Evolutionary conservation across 1,284 basidiomycete genomes (phyloP).

Genomic region (Phlebopus sp.): DNA sequence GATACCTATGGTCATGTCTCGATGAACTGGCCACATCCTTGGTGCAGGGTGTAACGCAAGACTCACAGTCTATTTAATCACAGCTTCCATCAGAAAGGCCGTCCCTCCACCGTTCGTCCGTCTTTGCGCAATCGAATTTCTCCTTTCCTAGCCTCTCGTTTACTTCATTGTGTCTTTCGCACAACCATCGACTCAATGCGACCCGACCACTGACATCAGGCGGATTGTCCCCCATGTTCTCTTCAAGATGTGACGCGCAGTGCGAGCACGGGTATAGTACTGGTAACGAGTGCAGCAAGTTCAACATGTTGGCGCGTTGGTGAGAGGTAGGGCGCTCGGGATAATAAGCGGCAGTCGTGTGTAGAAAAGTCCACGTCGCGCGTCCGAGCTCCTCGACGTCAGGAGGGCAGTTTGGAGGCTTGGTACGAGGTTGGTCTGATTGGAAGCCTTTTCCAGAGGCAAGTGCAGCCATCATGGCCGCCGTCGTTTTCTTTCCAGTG

Average conservation of each 20-base stretch:
- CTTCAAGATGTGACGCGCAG: conserved; percentile 80
- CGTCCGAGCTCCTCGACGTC: conserved; percentile 85
- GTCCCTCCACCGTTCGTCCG: conserved; percentile 88
- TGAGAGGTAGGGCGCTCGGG: conserved; percentile 70
- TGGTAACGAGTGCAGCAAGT: conserved; percentile 74
- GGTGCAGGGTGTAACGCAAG: background rate
- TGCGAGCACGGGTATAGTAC: conserved; percentile 82
- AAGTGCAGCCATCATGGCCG: conserved; percentile 40
- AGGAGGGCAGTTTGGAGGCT: conserved; percentile 74
- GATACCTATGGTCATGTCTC: no score
- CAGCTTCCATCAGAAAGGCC: conserved; percentile 86
- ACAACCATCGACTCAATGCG: conserved; percentile 81
- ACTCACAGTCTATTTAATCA: conserved; percentile 49
- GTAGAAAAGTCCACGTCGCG: conserved; percentile 94
- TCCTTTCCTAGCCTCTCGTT: conserved; percentile 84
- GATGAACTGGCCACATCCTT: no score
- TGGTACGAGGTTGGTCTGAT: conserved; percentile 33
- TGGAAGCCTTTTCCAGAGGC: conserved; percentile 34
- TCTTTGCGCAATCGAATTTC: conserved; percentile 74
- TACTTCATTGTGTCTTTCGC: conserved; percentile 88
- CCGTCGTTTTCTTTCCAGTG: conserved; percentile 30
- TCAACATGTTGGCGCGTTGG: conserved; percentile 80
- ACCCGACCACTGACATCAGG: conserved; percentile 73
- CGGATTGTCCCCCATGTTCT: conserved; percentile 61
- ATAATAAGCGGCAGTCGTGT: conserved; percentile 91